phyloP scores from a whole-genome alignment of 2,329 filamentous ascomycete species.

The Penicillium sp. region DNA sequence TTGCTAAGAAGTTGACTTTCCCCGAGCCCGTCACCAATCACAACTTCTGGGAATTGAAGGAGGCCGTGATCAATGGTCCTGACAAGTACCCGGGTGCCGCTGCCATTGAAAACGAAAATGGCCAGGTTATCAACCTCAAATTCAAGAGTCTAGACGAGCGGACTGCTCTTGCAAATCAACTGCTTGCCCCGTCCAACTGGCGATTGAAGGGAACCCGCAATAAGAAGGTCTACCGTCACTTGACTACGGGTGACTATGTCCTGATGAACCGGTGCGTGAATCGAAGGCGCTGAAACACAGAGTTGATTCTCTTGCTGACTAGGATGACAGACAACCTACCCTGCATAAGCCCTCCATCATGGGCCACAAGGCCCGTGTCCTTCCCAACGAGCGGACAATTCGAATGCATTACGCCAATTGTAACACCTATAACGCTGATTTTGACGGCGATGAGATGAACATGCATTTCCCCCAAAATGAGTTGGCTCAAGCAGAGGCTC shows the following conservation, averaged over 20 bases:
- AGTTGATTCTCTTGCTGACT: neutral
- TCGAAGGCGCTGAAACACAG: neutral
- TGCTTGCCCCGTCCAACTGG: conserved; percentile 75
- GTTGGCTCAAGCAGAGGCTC: conserved; percentile 82
- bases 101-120: conserved; percentile 92
- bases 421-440: conserved; percentile 99
- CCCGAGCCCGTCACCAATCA: conserved; percentile 95
- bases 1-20: conserved; percentile 91
- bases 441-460: conserved; percentile 99
- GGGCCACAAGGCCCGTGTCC: conserved; percentile 86
- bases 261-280: conserved; percentile 73
- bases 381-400: conserved; percentile 93
- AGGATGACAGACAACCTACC: conserved; percentile 63
- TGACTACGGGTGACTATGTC: conserved; percentile 94
- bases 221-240: conserved; percentile 94
- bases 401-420: conserved; percentile 99
- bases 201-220: conserved; percentile 70
- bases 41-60: conserved; percentile 92
- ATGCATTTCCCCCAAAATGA: conserved; percentile 99
- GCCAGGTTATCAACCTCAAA: conserved; percentile 79
- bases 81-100: conserved; percentile 91
- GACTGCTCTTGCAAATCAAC: conserved; percentile 81
- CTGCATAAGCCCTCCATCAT: conserved; percentile 99
- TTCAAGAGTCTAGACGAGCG: conserved; percentile 86
- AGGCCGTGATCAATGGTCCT: conserved; percentile 90